These are phyloP conservation scores for Turnera subulata DNA, from an alignment of 345 rosid species.

Conservation along the genomic window DNA sequence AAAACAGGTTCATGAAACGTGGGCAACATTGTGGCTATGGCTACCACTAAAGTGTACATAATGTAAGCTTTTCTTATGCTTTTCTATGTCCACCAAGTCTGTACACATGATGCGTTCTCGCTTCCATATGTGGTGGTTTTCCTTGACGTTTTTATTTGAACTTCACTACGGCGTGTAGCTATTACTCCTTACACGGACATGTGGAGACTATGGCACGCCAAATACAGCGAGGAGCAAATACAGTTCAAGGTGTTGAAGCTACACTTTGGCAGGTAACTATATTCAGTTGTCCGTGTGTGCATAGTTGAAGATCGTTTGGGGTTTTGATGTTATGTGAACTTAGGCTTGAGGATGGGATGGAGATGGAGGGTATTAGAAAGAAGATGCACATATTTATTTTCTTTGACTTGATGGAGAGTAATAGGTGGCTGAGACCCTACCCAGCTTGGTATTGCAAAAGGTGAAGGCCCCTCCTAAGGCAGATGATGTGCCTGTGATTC, in stretches of 20 bases:
- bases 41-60: slow-evolving; percentile 16
- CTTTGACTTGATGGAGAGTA: slow-evolving; percentile 2
- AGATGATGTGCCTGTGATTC: slow-evolving; percentile 69
- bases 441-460: slow-evolving; percentile 57
- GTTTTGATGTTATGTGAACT: neutral
- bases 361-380: no score
- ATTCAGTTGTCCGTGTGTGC: no score
- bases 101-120: neutral
- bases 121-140: neutral
- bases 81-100: neutral
- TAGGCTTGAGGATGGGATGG: neutral
- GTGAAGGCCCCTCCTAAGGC: slow-evolving; percentile 71
- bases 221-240: slow-evolving; percentile 69
- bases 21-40: no score
- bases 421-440: slow-evolving; percentile 76
- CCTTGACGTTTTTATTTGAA: neutral
- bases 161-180: slow-evolving; percentile 29
- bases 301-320: neutral
- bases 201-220: slow-evolving; percentile 91
- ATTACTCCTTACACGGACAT: slow-evolving; percentile 74
- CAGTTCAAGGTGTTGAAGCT: slow-evolving; percentile 75
- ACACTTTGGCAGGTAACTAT: slow-evolving; percentile 79
- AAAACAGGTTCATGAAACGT: no score
- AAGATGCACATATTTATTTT: neutral
- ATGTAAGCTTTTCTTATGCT: slow-evolving; percentile 7